Evolutionary conservation across 108 stramenopile genomes (phyloP).

Genomic region (Discostella stelligeroides): DNA sequence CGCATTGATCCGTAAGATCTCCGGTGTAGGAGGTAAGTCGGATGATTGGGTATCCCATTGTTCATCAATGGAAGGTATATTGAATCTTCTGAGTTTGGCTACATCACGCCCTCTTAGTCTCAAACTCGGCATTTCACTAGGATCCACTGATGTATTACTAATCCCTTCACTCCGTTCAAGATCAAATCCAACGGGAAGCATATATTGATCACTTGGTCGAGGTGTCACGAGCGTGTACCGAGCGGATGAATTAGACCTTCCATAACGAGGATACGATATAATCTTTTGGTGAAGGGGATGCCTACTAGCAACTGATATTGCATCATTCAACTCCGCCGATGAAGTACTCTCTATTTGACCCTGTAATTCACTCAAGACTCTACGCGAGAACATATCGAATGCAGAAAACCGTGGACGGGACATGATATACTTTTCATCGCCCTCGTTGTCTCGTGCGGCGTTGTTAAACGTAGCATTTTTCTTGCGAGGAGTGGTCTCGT

Average conservation of each 20-base stretch:
- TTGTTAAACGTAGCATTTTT: conserved; percentile 9
- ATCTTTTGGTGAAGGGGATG: conserved; percentile 27
- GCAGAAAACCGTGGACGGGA: conserved; percentile 83
- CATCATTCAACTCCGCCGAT: conserved; percentile 2
- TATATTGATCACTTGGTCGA: conserved; percentile 34
- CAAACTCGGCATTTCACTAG: conserved; percentile 55
- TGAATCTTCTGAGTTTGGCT: conserved; percentile 35
- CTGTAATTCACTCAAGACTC: conserved; percentile 47
- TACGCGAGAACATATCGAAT: conserved; percentile 68
- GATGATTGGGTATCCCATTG: background rate
- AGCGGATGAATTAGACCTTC: conserved; percentile 59
- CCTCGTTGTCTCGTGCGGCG: background rate
- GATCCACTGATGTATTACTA: conserved; percentile 23
- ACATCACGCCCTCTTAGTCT: conserved; percentile 73
- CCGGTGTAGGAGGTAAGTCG: conserved; percentile 6
- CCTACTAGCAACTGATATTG: background rate
- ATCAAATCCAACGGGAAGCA: conserved; percentile 69
- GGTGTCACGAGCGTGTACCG: conserved; percentile 64
- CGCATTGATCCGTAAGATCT: conserved; percentile 56
- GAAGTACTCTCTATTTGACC: background rate
- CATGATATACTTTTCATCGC: conserved; percentile 55
- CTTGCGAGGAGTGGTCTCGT: conserved; percentile 14
- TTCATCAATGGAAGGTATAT: background rate
- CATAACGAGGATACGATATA: conserved; percentile 70
- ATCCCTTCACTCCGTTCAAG: conserved; percentile 24